Base-by-base conservation (phyloP, 306 rosid genomes). In the Inga leiocalycina region DNA sequence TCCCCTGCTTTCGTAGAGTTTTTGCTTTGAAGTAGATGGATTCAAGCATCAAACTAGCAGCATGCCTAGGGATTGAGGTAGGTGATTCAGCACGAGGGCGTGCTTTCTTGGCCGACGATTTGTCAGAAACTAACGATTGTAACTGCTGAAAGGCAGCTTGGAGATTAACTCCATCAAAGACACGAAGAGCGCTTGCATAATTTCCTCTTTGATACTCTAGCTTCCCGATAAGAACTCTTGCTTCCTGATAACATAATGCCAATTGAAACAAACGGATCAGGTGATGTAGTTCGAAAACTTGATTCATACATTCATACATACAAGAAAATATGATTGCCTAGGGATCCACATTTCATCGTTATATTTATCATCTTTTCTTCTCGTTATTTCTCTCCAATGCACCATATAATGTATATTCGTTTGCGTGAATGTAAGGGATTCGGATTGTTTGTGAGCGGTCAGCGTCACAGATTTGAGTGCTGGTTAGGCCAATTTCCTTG, bases 121-220 rank as follows among this genome's bases (percentile, higher is more conserved):
- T 96, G 67, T 92, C 99, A 79, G 91, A 59, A 76, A 92, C 51
- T 71, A 91, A 83, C 79, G 97, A 86, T 83, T 97, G 99, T 83
- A 97, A 86, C 64, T 98, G 82, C 85, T 91, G 98, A 71, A 97
- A 89, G 51, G 99, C 95, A 79, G 97, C 94, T 81, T 92, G 97
- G 56, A 97, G 95, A 91, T 94, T 97, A 44, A 94, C 91, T 81
- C 99, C 99, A 75, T 94, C 99, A 62, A 97, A 91, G 78, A 97
- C 98, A 39, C 92, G 91, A 65, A 97, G 94, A 76, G 98, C 99
- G 71, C 97, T 93, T 90, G 93, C 99, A 5, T 94, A 89, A 79
- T 97, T 94, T 70, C 99, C 99, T 91, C 99, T 90, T 81, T 94
- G 98, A 86, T 97, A 94, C 89, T 97, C 98, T 79, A 97, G 89